Evolutionary conservation across 495 filamentous ascomycete species (phyloP).

Genomic region (Neurospora terricola): DNA sequence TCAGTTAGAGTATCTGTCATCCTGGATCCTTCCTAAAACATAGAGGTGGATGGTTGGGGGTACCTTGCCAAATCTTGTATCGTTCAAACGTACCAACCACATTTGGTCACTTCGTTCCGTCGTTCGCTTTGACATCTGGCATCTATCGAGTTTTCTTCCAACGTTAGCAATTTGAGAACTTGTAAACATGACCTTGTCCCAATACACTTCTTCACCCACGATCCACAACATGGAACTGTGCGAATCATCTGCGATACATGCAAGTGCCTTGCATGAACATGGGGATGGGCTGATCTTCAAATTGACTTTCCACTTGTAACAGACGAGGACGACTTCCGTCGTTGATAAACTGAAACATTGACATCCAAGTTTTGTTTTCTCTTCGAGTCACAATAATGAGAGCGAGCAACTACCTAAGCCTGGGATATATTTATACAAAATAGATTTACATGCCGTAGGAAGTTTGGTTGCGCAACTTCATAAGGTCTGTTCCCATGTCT

Average conservation of each 20-base stretch:
- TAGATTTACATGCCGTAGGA: too few species aligned
- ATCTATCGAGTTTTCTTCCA: background rate
- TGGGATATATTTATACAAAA: too few species aligned
- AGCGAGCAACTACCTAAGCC: background rate
- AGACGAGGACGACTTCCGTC: background rate
- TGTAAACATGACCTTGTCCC: background rate
- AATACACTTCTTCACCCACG: background rate
- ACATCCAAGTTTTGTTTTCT: background rate
- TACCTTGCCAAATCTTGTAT: background rate
- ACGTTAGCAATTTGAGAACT: background rate
- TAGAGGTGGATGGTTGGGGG: background rate
- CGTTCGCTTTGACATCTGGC: background rate
- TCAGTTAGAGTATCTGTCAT: background rate
- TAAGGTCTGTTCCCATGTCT: background rate
- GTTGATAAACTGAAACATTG: background rate
- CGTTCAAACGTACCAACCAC: background rate
- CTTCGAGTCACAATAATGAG: background rate
- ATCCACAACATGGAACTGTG: background rate
- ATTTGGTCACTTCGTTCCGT: background rate
- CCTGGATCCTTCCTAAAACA: background rate
- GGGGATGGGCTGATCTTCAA: background rate
- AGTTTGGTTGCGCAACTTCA: background rate
- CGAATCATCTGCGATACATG: background rate
- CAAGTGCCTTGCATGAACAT: background rate
- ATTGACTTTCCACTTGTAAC: background rate